phyloP scores from a whole-genome alignment of 2,329 filamentous ascomycete species.

The Colletotrichum magnum region DNA sequence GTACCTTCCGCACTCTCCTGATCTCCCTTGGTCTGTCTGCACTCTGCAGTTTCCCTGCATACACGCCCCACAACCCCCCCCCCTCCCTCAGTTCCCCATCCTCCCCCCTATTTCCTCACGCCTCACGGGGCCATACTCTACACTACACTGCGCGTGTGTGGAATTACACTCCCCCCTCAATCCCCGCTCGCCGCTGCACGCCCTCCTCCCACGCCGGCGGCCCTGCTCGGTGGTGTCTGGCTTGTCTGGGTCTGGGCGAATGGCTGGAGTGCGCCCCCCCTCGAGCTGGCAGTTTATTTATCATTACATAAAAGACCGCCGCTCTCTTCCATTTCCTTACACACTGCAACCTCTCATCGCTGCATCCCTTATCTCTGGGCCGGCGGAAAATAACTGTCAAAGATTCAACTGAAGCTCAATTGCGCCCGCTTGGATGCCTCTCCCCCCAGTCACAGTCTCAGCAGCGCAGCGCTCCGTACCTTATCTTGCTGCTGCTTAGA shows the following conservation, averaged over 20 bases:
- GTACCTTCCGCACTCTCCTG: constrained; percentile 10
- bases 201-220: constrained; percentile 39
- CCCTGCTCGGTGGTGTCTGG: constrained; percentile 35
- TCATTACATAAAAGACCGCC: constrained; percentile 43
- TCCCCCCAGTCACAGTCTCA: constrained; percentile 42
- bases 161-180: neutral
- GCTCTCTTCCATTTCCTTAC: constrained; percentile 43
- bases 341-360: constrained; percentile 44
- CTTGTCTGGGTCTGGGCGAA: constrained; percentile 38
- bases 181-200: constrained; percentile 18
- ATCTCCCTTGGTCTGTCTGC: neutral
- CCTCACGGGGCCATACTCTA: neutral
- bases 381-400: constrained; percentile 40
- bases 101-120: neutral
- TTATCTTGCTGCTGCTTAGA: constrained; percentile 43
- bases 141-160: neutral
- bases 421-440: constrained; percentile 42
- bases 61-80: constrained; percentile 12
- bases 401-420: constrained; percentile 41
- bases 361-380: constrained; percentile 44
- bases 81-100: too few relatives aligned
- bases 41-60: too few relatives aligned
- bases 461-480: constrained; percentile 39
- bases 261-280: constrained; percentile 36
- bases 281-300: constrained; percentile 40